Conservation (phyloP, 164 flowering plant genomes). For the Umbilicus rupestris region DNA sequence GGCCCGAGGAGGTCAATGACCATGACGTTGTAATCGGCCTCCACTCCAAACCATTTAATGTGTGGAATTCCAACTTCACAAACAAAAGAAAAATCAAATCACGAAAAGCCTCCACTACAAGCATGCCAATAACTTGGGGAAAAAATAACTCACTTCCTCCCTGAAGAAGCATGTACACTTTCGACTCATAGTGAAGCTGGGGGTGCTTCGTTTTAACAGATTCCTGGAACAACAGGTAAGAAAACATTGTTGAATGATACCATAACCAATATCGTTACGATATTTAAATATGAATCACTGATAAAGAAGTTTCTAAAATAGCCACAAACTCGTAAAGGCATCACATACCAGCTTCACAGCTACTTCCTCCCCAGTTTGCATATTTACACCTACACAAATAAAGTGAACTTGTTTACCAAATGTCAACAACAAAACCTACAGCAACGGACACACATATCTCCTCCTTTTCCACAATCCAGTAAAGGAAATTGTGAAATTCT, state of each 20-base stretch:
- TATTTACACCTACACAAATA: slow-evolving; percentile 34
- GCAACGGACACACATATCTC: no score
- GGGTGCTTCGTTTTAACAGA: slow-evolving; percentile 56
- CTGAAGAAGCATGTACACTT: slow-evolving; percentile 57
- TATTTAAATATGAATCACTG: no score
- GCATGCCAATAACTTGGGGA: neutral
- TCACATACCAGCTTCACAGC: slow-evolving; percentile 47
- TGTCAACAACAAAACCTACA: no score
- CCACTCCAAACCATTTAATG: slow-evolving; percentile 69
- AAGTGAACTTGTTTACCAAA: neutral
- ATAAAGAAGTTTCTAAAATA: no score
- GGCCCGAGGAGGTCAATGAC: slow-evolving; percentile 72
- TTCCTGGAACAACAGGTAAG: slow-evolving; percentile 27
- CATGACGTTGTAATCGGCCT: slow-evolving; percentile 52
- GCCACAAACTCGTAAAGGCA: neutral
- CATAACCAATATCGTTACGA: neutral
- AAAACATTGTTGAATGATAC: neutral
- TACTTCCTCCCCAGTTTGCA: slow-evolving; percentile 57
- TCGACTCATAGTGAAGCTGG: slow-evolving; percentile 61
- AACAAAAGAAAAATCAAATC: no score
- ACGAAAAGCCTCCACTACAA: no score
- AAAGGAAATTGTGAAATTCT: no score
- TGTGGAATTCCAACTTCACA: slow-evolving; percentile 54
- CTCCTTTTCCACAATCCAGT: no score
- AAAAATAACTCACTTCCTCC: slow-evolving; percentile 47